phyloP scores from a whole-genome alignment of 179 eudicot genomes.

The Carnegiea gigantea region DNA sequence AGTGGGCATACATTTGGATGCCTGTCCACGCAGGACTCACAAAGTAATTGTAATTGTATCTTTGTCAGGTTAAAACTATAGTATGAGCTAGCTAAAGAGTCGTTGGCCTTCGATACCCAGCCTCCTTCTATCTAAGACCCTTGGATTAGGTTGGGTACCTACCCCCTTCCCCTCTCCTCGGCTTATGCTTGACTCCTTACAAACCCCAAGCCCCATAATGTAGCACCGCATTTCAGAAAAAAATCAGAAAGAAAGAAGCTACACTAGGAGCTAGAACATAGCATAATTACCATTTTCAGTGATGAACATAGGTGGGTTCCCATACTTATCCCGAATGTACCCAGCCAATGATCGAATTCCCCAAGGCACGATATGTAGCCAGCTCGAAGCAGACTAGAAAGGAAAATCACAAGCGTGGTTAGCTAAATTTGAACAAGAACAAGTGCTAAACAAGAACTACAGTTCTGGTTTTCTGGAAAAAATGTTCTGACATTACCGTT shows the following conservation, averaged over 20 bases:
- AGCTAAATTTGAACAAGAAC: not conserved
- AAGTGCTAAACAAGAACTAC: not conserved
- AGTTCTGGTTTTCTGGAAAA: conserved; percentile 3
- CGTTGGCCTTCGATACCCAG: no score
- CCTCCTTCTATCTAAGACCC: no score
- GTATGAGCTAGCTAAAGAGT: no score
- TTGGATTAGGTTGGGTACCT: no score
- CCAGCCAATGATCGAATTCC: conserved; percentile 65
- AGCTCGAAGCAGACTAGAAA: conserved; percentile 74
- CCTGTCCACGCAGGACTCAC: no score
- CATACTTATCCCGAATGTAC: conserved; percentile 66
- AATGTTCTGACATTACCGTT: conserved; percentile 42
- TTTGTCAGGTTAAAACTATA: no score
- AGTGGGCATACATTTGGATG: no score
- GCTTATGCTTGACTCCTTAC: no score
- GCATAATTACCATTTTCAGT: conserved; percentile 75
- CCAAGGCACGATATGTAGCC: conserved; percentile 98
- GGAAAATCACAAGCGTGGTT: not conserved
- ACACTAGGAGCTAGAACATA: no score
- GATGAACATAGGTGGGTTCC: conserved; percentile 64
- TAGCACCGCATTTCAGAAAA: not conserved
- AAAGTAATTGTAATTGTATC: no score
- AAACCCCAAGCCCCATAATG: no score
- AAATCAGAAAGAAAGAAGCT: not conserved
- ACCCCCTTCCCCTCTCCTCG: no score